Conservation (phyloP, 129 eudicot genomes). For the Flaveria sonorensis region DNA sequence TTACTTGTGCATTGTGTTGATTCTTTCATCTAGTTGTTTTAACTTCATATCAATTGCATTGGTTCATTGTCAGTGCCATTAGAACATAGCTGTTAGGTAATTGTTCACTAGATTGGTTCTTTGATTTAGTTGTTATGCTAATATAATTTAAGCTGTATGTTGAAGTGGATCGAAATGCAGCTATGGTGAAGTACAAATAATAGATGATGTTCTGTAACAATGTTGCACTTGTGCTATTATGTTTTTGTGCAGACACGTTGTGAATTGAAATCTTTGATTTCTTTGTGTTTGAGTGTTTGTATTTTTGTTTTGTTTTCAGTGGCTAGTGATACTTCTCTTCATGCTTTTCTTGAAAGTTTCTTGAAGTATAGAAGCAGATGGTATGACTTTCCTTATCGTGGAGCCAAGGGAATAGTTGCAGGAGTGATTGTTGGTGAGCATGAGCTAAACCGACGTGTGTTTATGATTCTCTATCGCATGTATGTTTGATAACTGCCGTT, state of each 20-base stretch:
- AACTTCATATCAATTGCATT: neutral
- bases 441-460: slow-evolving; percentile 82
- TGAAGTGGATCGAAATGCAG: neutral
- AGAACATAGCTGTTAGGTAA: neutral
- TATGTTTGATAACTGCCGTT: slow-evolving; percentile 33
- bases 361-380: slow-evolving; percentile 84
- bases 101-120: neutral
- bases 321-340: slow-evolving; percentile 77
- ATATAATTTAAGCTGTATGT: neutral
- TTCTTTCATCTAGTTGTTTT: neutral
- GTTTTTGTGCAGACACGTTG: neutral
- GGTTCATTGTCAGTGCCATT: neutral
- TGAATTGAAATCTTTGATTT: neutral
- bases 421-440: slow-evolving; percentile 92
- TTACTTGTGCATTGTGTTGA: neutral
- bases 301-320: slow-evolving; percentile 48
- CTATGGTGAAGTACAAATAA: neutral
- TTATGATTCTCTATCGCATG: slow-evolving; percentile 95
- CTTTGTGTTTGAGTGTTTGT: slow-evolving; percentile 7
- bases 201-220: neutral
- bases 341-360: slow-evolving; percentile 79
- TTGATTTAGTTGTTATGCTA: slow-evolving; percentile 9
- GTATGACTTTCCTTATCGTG: slow-evolving; percentile 96
- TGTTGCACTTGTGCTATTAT: no score
- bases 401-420: slow-evolving; percentile 83